Evolutionary conservation across 305 asterid species (phyloP).

Genomic region (Coffea humblotiana): DNA sequence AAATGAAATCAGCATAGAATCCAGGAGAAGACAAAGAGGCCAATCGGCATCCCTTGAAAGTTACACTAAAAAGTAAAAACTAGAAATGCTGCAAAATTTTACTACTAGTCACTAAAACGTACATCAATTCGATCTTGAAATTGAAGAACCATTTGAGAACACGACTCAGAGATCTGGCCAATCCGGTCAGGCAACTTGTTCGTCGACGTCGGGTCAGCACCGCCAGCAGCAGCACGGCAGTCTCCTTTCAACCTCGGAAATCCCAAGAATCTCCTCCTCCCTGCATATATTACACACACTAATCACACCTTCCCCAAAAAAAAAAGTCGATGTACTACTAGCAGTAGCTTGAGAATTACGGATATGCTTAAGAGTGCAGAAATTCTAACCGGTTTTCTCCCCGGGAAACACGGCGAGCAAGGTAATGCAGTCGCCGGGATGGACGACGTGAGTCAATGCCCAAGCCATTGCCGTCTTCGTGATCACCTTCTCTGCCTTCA

Average conservation of each 20-base stretch:
- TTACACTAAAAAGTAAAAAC: not conserved
- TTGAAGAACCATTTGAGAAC: constrained; percentile 84
- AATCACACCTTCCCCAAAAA: not conserved
- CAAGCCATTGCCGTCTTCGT: constrained; percentile 62
- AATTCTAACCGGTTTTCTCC: constrained; percentile 34
- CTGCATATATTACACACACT: constrained; percentile 12
- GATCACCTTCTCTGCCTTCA: constrained; percentile 71
- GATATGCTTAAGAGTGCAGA: not conserved
- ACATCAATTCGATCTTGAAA: constrained; percentile 50
- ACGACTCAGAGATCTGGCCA: constrained; percentile 59
- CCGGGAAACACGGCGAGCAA: constrained; percentile 59
- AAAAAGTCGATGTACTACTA: too few relatives aligned
- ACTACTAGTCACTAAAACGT: constrained; percentile 4
- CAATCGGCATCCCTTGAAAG: too few relatives aligned
- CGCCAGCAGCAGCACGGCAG: constrained; percentile 29
- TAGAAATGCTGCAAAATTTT: not conserved
- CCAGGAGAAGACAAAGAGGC: too few relatives aligned
- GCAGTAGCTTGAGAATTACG: too few relatives aligned
- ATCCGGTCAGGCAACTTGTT: constrained; percentile 48
- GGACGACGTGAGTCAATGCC: constrained; percentile 76
- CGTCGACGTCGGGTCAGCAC: constrained; percentile 19
- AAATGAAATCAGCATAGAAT: too few relatives aligned
- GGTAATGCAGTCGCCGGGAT: constrained; percentile 66
- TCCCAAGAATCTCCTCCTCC: constrained; percentile 59
- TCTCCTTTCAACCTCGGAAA: constrained; percentile 50